These are phyloP conservation scores for Gracilaria domingensis DNA, from an alignment of 23 red algal species.

Conservation along the genomic window DNA sequence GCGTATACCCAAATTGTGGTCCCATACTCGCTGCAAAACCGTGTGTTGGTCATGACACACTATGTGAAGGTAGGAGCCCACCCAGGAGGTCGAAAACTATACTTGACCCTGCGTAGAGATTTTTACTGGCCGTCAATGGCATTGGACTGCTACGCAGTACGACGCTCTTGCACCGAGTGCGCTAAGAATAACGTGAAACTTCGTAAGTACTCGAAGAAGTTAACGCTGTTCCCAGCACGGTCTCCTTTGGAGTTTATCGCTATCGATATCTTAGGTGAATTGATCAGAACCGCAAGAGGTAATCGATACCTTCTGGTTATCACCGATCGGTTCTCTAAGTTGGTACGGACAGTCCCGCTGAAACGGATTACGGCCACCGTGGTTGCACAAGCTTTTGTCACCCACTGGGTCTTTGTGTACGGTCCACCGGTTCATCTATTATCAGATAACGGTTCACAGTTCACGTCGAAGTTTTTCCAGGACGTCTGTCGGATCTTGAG, in stretches of 20 bases:
- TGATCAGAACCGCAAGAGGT: not conserved
- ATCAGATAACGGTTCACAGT: not conserved
- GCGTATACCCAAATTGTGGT: not conserved
- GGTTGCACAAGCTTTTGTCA: not conserved
- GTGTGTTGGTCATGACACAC: conserved; percentile 9
- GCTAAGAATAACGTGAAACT: too few relatives aligned
- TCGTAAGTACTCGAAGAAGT: not conserved
- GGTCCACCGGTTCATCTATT: not conserved
- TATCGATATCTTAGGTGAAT: conserved; percentile 44
- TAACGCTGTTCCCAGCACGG: conserved; percentile 26
- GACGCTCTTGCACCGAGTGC: too few relatives aligned
- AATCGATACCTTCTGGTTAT: conserved; percentile 39
- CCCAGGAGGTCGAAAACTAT: conserved; percentile 28
- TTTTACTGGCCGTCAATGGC: conserved; percentile 43
- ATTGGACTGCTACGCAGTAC: conserved; percentile 20
- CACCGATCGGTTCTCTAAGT: conserved; percentile 30
- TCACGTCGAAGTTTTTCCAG: not conserved
- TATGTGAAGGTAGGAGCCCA: conserved; percentile 1
- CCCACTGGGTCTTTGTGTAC: not conserved
- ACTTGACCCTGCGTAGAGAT: conserved; percentile 1
- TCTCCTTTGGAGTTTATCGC: conserved; percentile 24
- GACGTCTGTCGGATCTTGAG: not conserved
- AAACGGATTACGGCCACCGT: not conserved
- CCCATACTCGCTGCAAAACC: not conserved
- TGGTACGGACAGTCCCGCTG: conserved; percentile 6